Percentiles rank a stretch among this genome's conserved stretches.
These are phyloP conservation scores for Scheffersomyces illinoinensis DNA, from an alignment of 1,139 yeast genomes.

Conservation along the genomic window DNA sequence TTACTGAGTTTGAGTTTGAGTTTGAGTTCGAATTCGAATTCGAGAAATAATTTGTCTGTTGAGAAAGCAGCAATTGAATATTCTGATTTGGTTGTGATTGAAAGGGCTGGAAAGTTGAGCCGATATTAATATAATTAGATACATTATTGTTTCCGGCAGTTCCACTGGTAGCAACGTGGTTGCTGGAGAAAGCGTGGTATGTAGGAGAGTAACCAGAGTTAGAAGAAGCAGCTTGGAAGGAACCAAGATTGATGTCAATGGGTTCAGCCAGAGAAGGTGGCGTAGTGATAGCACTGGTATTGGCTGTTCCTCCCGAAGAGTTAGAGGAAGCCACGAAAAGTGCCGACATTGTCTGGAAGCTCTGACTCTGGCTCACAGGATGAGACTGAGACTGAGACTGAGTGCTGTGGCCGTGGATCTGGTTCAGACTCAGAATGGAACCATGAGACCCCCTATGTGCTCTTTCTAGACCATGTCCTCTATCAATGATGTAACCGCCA, in stretches of 20 bases:
- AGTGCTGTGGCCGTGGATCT: neutral
- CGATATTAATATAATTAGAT: slow-evolving; percentile 7
- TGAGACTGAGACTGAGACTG: neutral
- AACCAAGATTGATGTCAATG: slow-evolving; percentile 10
- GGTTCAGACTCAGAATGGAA: neutral
- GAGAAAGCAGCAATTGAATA: neutral
- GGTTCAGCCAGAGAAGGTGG: slow-evolving; percentile 12
- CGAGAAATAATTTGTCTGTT: neutral
- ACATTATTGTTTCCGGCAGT: slow-evolving; percentile 2
- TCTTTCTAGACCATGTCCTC: neutral
- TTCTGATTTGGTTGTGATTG: slow-evolving; percentile 1
- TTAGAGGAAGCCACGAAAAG: neutral
- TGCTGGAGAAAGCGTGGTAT: slow-evolving; percentile 4
- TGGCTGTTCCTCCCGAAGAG: neutral
- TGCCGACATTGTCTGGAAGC: neutral
- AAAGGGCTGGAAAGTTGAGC: slow-evolving; percentile 2
- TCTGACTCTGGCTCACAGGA: neutral
- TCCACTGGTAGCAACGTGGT: neutral
- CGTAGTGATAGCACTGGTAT: neutral
- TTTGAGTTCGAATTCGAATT: neutral
- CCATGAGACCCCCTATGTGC: neutral
- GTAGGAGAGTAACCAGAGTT: slow-evolving; percentile 2
- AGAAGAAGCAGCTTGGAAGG: neutral
- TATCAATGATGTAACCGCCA: neutral
- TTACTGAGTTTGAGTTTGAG: neutral